A percentile compares a stretch with the other conserved stretches of the same genome.
phyloP scores from a whole-genome alignment of 2,329 filamentous ascomycete species.

The Sclerotinia sclerotiorum region DNA sequence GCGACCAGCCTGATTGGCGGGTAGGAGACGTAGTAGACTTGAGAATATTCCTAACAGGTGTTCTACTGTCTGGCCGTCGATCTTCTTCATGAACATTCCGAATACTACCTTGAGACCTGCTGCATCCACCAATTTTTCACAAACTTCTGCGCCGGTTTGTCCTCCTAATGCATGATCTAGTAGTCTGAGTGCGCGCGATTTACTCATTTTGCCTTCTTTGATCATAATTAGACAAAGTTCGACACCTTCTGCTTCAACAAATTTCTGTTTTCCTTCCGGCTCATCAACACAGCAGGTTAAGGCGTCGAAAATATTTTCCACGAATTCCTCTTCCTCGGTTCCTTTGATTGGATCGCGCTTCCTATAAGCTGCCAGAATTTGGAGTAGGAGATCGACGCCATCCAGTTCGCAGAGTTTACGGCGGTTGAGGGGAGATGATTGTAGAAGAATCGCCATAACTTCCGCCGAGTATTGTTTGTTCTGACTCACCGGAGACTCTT shows the following conservation, averaged over 20 bases:
- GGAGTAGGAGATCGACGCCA: slow-evolving; percentile 76
- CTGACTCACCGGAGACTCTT: slow-evolving; percentile 70
- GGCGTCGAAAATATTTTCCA: slow-evolving; percentile 89
- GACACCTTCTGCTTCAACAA: slow-evolving; percentile 86
- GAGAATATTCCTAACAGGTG: slow-evolving; percentile 85
- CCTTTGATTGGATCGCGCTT: slow-evolving; percentile 83
- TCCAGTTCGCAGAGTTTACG: slow-evolving; percentile 62
- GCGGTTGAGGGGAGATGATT: slow-evolving; percentile 68
- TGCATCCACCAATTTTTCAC: slow-evolving; percentile 74
- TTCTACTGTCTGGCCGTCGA: slow-evolving; percentile 66
- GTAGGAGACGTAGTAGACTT: slow-evolving; percentile 75
- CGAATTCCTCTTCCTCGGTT: slow-evolving; percentile 88
- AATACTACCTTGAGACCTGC: slow-evolving; percentile 85
- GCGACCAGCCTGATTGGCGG: slow-evolving; percentile 72
- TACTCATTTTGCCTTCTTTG: slow-evolving; percentile 82
- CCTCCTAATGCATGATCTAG: slow-evolving; percentile 78
- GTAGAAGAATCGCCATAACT: slow-evolving; percentile 83
- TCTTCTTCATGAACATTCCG: slow-evolving; percentile 82
- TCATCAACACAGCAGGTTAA: slow-evolving; percentile 80
- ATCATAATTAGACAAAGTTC: slow-evolving; percentile 92
- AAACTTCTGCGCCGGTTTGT: slow-evolving; percentile 58
- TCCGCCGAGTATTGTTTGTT: slow-evolving; percentile 97
- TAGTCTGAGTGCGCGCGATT: slow-evolving; percentile 72
- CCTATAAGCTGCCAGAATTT: slow-evolving; percentile 80
- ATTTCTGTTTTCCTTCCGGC: slow-evolving; percentile 70